A percentile compares a stretch with the other conserved stretches of the same genome.
These are phyloP conservation scores for Colletotrichum sp. DNA, from an alignment of 2,329 filamentous ascomycete genomes.

Conservation along the genomic window DNA sequence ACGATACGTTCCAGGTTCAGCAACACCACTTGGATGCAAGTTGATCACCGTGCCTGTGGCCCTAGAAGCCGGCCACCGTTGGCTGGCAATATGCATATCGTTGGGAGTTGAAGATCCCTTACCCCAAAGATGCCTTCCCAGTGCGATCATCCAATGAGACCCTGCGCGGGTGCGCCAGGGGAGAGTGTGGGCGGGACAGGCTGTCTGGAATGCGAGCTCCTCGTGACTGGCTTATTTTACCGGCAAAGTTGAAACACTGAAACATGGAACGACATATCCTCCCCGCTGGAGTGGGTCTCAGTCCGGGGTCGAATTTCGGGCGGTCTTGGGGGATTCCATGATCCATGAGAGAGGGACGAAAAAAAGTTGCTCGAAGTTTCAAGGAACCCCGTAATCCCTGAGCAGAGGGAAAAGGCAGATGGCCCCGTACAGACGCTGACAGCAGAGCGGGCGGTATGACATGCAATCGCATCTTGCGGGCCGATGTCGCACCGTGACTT, in stretches of 20 bases:
- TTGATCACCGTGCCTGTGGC: background rate
- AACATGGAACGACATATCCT: slow-evolving; percentile 14
- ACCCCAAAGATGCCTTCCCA: background rate
- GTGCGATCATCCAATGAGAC: background rate
- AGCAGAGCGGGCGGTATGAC: background rate
- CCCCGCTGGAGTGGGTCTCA: slow-evolving; percentile 7
- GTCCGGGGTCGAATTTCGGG: slow-evolving; percentile 18
- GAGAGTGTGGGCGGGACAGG: background rate
- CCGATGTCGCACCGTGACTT: background rate
- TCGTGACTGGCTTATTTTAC: slow-evolving; percentile 7
- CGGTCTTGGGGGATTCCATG: background rate
- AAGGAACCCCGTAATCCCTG: background rate
- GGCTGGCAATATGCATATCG: background rate
- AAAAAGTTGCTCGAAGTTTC: background rate
- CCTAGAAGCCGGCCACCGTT: background rate
- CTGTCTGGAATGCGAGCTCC: background rate
- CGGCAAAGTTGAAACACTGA: slow-evolving; percentile 21
- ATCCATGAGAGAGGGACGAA: background rate
- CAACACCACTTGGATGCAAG: background rate
- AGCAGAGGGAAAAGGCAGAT: background rate
- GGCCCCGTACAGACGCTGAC: background rate
- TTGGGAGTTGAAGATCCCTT: background rate
- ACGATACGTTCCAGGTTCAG: background rate
- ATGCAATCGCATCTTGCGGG: background rate
- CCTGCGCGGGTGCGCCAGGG: background rate